phyloP scores from a whole-genome alignment of 2,329 filamentous ascomycete genomes.

The Nemania sp. region DNA sequence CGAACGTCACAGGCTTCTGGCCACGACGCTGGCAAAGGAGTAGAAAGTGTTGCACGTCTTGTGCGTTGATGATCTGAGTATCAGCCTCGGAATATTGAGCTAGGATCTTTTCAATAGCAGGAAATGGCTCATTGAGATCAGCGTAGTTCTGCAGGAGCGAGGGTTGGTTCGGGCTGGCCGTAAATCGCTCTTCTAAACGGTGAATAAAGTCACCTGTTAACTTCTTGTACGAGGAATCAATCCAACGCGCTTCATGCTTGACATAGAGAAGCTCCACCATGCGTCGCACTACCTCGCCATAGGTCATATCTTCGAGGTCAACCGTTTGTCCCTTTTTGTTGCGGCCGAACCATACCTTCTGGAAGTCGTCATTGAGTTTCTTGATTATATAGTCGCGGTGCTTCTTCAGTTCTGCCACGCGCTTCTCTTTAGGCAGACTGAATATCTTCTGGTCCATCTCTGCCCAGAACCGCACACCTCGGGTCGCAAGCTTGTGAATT shows the following conservation, averaged over 20 bases:
- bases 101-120: constrained; percentile 77
- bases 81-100: constrained; percentile 84
- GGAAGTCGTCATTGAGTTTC: constrained; percentile 94
- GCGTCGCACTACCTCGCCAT: constrained; percentile 81
- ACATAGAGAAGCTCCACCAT: constrained; percentile 92
- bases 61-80: constrained; percentile 92
- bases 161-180: constrained; percentile 67
- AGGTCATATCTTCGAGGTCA: constrained; percentile 95
- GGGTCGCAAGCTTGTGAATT: constrained; percentile 97
- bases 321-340: constrained; percentile 80
- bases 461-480: constrained; percentile 94
- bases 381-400: constrained; percentile 90
- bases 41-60: constrained; percentile 97
- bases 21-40: constrained; percentile 87
- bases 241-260: constrained; percentile 89
- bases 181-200: constrained; percentile 96
- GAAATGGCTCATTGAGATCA: constrained; percentile 82
- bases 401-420: constrained; percentile 84
- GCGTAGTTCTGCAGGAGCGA: constrained; percentile 89
- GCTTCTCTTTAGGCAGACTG: constrained; percentile 91
- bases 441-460: constrained; percentile 99
- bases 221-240: constrained; percentile 79
- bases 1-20: constrained; percentile 97
- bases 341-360: constrained; percentile 94
- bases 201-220: constrained; percentile 95